Evolutionary conservation across 2,329 filamentous ascomycete genomes (phyloP).

Genomic region (Hyphodiscus sp.): DNA sequence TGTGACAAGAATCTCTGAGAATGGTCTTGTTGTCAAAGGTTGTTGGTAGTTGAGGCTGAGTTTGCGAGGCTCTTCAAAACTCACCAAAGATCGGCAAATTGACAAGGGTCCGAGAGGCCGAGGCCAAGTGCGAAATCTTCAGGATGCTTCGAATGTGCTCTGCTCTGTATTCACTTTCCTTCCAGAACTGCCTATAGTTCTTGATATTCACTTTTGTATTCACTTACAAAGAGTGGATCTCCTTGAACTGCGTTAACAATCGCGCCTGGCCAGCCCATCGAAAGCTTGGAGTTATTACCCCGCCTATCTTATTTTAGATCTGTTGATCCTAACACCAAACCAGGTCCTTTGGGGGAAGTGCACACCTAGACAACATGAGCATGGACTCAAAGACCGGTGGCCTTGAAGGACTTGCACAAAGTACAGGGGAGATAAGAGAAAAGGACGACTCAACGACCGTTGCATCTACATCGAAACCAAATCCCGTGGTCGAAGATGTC

Average conservation of each 20-base stretch:
- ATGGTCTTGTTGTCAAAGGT: too few relatives aligned
- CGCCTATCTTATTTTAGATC: background rate
- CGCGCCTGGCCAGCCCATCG: background rate
- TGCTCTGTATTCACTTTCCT: too few relatives aligned
- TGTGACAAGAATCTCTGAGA: background rate
- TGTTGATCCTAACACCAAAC: conserved; percentile 7
- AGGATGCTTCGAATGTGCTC: too few relatives aligned
- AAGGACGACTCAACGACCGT: conserved; percentile 3
- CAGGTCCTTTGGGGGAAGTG: background rate
- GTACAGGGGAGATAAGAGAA: background rate
- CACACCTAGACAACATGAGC: background rate
- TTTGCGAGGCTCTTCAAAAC: too few relatives aligned
- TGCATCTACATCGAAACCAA: conserved; percentile 9
- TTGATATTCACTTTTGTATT: too few relatives aligned
- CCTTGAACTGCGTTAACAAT: too few relatives aligned
- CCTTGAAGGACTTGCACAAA: conserved; percentile 12
- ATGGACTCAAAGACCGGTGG: conserved; percentile 23
- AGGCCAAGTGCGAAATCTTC: too few relatives aligned
- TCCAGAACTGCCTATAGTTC: too few relatives aligned
- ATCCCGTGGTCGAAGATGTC: conserved; percentile 44
- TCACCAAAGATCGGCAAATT: too few relatives aligned
- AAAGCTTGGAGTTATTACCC: background rate
- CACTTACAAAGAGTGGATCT: too few relatives aligned
- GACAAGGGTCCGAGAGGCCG: too few relatives aligned
- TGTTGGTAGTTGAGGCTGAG: too few relatives aligned